These are phyloP conservation scores for Babjeviella inositovora DNA, from an alignment of 805 yeast genomes.

Conservation along the genomic window DNA sequence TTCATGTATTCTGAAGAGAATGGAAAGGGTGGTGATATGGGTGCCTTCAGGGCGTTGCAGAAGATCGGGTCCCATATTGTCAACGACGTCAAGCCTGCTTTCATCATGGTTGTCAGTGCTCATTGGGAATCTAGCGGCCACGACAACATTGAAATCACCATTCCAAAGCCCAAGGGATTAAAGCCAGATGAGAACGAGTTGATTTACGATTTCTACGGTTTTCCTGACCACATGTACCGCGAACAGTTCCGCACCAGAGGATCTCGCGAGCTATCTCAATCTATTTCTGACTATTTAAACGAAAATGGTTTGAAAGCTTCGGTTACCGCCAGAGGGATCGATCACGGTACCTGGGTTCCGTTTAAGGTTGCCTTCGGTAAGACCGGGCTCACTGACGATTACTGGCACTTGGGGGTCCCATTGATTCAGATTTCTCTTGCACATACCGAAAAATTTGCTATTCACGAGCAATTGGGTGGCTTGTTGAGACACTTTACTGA, in stretches of 20 bases:
- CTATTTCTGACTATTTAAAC: conserved; percentile 21
- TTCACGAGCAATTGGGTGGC: conserved; percentile 38
- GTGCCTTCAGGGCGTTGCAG: conserved; percentile 40
- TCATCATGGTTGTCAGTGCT: conserved; percentile 52
- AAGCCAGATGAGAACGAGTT: conserved; percentile 29
- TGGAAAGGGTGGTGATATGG: conserved; percentile 30
- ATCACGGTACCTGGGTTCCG: conserved; percentile 80
- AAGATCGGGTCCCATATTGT: conserved; percentile 35
- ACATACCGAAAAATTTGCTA: conserved; percentile 19
- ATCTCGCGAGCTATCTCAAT: conserved; percentile 21
- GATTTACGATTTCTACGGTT: conserved; percentile 64
- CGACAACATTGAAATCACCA: conserved; percentile 28
- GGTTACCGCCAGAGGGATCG: conserved; percentile 47
- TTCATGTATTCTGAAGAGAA: conserved; percentile 42
- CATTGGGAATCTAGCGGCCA: conserved; percentile 49
- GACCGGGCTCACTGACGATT: conserved; percentile 13
- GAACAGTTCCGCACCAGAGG: conserved; percentile 42
- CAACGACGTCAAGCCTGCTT: conserved; percentile 40
- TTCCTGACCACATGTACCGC: conserved; percentile 47
- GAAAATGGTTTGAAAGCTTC: conserved; percentile 24
- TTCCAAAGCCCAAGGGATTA: conserved; percentile 12
- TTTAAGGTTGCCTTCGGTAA: conserved; percentile 47
- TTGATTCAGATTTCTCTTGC: conserved; percentile 34
- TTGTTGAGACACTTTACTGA: conserved; percentile 32
- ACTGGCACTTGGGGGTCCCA: conserved; percentile 26